Evolutionary conservation across 306 rosid species (phyloP).

Genomic region (Neltuma alba): DNA sequence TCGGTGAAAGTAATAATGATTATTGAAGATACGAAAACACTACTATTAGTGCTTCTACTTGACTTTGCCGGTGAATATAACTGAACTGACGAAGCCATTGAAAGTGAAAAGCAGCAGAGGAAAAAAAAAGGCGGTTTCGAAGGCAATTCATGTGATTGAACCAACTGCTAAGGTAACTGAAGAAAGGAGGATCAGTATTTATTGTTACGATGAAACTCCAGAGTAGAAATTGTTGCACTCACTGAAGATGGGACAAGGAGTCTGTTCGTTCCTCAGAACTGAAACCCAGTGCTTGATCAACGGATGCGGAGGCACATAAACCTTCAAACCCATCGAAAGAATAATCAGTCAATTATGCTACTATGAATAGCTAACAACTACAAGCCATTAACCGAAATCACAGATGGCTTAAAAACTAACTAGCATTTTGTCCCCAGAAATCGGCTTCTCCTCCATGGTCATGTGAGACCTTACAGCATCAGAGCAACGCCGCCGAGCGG

Average conservation of each 20-base stretch:
- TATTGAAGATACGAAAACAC: slow-evolving; percentile 19
- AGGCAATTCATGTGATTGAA: background rate
- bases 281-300: slow-evolving; percentile 99
- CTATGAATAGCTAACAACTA: background rate
- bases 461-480: slow-evolving; percentile 49
- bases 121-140: background rate
- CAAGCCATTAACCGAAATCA: slow-evolving; percentile 2
- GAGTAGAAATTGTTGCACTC: slow-evolving; percentile 38
- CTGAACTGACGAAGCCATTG: background rate
- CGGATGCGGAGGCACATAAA: slow-evolving; percentile 89
- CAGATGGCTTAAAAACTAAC: slow-evolving; percentile 49
- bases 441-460: slow-evolving; percentile 68
- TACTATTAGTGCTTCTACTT: background rate
- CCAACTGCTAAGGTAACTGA: background rate
- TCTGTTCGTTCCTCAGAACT: slow-evolving; percentile 83
- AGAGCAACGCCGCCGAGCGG: slow-evolving; percentile 43
- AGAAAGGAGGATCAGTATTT: background rate
- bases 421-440: slow-evolving; percentile 78
- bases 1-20: too few relatives aligned
- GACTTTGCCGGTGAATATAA: background rate
- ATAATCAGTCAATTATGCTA: slow-evolving; percentile 1
- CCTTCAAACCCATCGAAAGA: slow-evolving; percentile 51
- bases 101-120: background rate
- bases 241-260: slow-evolving; percentile 88
- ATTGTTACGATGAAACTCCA: slow-evolving; percentile 3